Evolutionary conservation across 2,329 filamentous ascomycete species (phyloP).

Genomic region (Lachnellula suecica): DNA sequence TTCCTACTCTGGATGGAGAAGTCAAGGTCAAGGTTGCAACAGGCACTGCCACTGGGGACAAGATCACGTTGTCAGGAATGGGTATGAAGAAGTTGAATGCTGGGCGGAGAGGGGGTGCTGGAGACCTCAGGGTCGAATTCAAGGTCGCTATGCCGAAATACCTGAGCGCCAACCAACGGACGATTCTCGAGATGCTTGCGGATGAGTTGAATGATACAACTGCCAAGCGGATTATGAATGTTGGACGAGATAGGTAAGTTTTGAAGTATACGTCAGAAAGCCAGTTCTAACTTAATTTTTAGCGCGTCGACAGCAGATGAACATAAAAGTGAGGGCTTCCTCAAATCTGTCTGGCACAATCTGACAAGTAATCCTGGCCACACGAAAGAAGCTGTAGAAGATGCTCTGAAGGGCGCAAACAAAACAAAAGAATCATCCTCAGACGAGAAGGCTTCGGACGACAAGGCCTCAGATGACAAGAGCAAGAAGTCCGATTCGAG

Average conservation of each 20-base stretch:
- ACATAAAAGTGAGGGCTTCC: slow-evolving; percentile 82
- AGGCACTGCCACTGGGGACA: slow-evolving; percentile 89
- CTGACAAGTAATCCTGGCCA: slow-evolving; percentile 66
- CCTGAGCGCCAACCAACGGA: slow-evolving; percentile 85
- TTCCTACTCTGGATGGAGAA: slow-evolving; percentile 87
- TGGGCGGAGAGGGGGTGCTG: slow-evolving; percentile 64
- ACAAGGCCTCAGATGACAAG: slow-evolving; percentile 12
- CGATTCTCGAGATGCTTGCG: slow-evolving; percentile 90
- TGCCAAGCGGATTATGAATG: slow-evolving; percentile 89
- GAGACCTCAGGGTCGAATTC: slow-evolving; percentile 92
- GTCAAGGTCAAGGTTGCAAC: slow-evolving; percentile 90
- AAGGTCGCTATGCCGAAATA: slow-evolving; percentile 95
- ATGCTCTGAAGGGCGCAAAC: slow-evolving; percentile 10
- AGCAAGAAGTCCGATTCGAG: slow-evolving; percentile 18
- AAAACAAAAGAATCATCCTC: too few relatives aligned
- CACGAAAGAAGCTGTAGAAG: slow-evolving; percentile 9
- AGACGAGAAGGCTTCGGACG: background rate
- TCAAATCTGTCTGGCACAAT: slow-evolving; percentile 92
- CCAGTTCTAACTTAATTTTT: slow-evolving; percentile 3
- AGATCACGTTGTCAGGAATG: slow-evolving; percentile 83
- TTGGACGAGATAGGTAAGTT: slow-evolving; percentile 55
- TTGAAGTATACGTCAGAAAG: slow-evolving; percentile 2
- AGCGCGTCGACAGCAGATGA: slow-evolving; percentile 35
- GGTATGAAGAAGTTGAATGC: slow-evolving; percentile 88
- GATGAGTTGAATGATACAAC: slow-evolving; percentile 94